Conservation (phyloP, 441 rosid genomes). For the Hura crepitans region DNA sequence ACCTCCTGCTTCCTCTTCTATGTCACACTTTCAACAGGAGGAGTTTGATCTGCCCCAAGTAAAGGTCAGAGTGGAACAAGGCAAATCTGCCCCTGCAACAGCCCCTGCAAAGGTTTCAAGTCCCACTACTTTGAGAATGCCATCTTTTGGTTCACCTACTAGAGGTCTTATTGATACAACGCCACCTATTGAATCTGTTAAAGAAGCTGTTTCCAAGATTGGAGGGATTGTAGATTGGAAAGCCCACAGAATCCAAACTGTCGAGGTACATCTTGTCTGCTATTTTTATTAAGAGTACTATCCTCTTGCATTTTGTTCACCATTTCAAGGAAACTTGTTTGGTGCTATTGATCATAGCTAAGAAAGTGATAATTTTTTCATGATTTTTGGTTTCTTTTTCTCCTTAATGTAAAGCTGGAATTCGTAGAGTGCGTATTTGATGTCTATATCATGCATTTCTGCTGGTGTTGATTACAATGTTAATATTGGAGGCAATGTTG, state of each 20-base stretch:
- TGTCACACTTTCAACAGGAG: slow-evolving; percentile 16
- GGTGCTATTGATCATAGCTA: background rate
- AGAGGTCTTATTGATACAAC: slow-evolving; percentile 75
- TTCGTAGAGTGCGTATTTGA: background rate
- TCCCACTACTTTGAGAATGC: slow-evolving; percentile 20
- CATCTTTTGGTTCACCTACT: slow-evolving; percentile 31
- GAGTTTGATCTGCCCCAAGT: slow-evolving; percentile 23
- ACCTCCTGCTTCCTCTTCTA: slow-evolving; percentile 34
- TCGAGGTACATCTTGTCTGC: slow-evolving; percentile 49
- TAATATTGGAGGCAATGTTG: background rate
- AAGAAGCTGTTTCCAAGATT: slow-evolving; percentile 86
- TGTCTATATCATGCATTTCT: background rate
- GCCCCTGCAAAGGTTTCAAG: slow-evolving; percentile 14
- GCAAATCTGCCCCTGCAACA: background rate
- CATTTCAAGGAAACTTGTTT: slow-evolving; percentile 1
- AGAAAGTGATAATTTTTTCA: background rate
- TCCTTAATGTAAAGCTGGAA: slow-evolving; percentile 4
- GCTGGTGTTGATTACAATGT: background rate
- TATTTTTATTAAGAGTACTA: slow-evolving; percentile 11
- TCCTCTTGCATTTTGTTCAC: slow-evolving; percentile 15
- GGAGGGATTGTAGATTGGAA: slow-evolving; percentile 99
- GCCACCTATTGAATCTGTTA: slow-evolving; percentile 90
- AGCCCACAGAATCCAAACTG: slow-evolving; percentile 71
- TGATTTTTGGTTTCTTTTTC: slow-evolving; percentile 13
- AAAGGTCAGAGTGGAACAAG: slow-evolving; percentile 19